phyloP scores from a whole-genome alignment of 2,329 filamentous ascomycete genomes.

The Bertia moriformis region DNA sequence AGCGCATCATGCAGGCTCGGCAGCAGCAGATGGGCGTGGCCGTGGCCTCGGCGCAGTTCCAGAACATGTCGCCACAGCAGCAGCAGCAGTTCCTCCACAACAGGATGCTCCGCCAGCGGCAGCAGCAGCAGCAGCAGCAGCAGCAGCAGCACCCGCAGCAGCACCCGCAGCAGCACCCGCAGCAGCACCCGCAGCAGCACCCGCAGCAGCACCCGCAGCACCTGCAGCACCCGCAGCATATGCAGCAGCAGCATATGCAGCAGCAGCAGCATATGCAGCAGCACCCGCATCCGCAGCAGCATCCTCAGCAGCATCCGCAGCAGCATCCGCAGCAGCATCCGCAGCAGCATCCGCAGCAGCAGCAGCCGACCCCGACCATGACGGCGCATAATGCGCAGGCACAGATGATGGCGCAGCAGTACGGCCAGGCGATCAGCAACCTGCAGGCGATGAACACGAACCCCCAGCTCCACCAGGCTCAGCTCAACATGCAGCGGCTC shows the following conservation, averaged over 20 bases:
- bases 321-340: too few relatives aligned
- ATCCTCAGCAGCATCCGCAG: too few relatives aligned
- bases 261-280: not conserved
- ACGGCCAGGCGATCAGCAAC: not conserved
- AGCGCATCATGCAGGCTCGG: slow-evolving; percentile 21
- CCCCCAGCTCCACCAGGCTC: not conserved
- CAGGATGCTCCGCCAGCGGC: not conserved
- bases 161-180: too few relatives aligned
- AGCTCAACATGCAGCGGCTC: not conserved
- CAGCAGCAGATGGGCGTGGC: slow-evolving; percentile 18
- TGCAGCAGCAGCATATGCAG: too few relatives aligned
- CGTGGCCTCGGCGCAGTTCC: slow-evolving; percentile 15
- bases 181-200: too few relatives aligned
- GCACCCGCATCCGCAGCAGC: not conserved
- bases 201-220: too few relatives aligned
- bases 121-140: not conserved
- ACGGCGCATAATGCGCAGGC: too few relatives aligned
- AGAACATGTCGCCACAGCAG: slow-evolving; percentile 7
- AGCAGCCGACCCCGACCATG: too few relatives aligned
- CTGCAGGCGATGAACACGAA: not conserved
- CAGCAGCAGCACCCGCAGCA: too few relatives aligned
- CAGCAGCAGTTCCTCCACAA: not conserved
- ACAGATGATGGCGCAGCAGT: too few relatives aligned
- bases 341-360: too few relatives aligned
- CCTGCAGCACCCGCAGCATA: too few relatives aligned